Evolutionary conservation across 345 rosid genomes (phyloP), one percentile per base, ranked within the genome.

Genomic region (Ricinus communis): DNA sequence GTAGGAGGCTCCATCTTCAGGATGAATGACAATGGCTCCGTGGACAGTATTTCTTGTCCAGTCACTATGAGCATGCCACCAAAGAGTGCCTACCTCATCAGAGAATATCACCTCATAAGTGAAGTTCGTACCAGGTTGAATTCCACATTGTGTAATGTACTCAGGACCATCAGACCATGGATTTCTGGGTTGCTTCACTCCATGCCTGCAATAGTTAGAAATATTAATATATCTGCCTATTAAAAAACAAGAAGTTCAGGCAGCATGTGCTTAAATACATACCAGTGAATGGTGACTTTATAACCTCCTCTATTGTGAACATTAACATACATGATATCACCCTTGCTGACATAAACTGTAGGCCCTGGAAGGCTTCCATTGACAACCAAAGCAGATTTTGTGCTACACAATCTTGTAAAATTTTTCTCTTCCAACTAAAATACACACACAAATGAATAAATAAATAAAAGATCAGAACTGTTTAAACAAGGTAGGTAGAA

Each of bases 81-180:
- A 90, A 36, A 92, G 74, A 5, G 97, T 92, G 51, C 97, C 97
- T 68, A 87, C 92, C 75, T 92, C 91, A 0, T 76, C 67, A 64
- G 82, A 72, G 6, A 90, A 84, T 40, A 79, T 85, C 72, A 88
- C 76, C 4, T 75, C 82, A 76, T 92, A 86, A 1, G 94, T 92
- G 80, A 90, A 92, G 67, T 84, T 85, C 8, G 58, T 76, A 68
- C 97, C 97, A 0, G 93, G 84, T 77, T 49, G 84, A 68, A 92
- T 90, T 33, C 96, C 94, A 69, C 96, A 92, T 55, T 90, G 97
- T 0, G 96, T 92, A 68, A 92, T 82, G 65, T 78, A 83, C 71
- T 85, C 93, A 3, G 96, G 96, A 18, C 97, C 97, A 69, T 92
- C 97, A 0, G 91, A 95, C 97, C 97, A 92, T 41, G 97, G 97